These are phyloP conservation scores for Clonostachys solani DNA, from an alignment of 2,329 filamentous ascomycete species.

Conservation along the genomic window DNA sequence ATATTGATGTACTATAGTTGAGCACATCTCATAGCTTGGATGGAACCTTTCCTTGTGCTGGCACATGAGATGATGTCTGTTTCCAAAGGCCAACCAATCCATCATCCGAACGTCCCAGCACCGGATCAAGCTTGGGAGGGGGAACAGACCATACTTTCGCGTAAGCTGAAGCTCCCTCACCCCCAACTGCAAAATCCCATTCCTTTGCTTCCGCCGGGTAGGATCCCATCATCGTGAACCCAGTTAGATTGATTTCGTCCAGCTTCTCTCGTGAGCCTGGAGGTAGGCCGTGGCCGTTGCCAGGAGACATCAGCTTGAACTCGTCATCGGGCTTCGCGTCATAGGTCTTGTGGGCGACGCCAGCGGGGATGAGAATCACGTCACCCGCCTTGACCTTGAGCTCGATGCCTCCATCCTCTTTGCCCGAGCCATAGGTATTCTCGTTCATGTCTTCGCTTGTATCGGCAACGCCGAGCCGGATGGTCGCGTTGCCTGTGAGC, in stretches of 20 bases:
- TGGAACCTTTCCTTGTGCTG: too few species aligned
- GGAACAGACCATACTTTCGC: slow-evolving; percentile 37
- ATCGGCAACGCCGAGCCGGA: slow-evolving; percentile 47
- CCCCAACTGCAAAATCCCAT: slow-evolving; percentile 26
- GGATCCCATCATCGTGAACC: slow-evolving; percentile 28
- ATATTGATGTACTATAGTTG: too few species aligned
- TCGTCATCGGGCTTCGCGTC: slow-evolving; percentile 18
- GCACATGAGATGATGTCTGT: too few species aligned
- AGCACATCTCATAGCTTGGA: too few species aligned
- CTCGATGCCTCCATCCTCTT: slow-evolving; percentile 39
- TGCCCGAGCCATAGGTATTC: slow-evolving; percentile 24
- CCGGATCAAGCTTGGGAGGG: slow-evolving; percentile 12
- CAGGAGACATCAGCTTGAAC: slow-evolving; percentile 34
- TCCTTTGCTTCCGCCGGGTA: slow-evolving; percentile 32
- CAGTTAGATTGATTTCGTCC: slow-evolving; percentile 23
- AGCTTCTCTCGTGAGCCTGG: slow-evolving; percentile 20
- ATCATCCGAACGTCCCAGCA: slow-evolving; percentile 1
- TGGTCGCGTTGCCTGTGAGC: slow-evolving; percentile 40
- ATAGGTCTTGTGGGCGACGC: slow-evolving; percentile 46
- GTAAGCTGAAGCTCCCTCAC: slow-evolving; percentile 22
- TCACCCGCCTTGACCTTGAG: slow-evolving; percentile 42
- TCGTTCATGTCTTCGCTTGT: slow-evolving; percentile 25
- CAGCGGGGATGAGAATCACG: slow-evolving; percentile 53
- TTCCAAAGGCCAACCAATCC: background rate
- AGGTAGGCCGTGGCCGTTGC: slow-evolving; percentile 23